Conservation (phyloP, 257 asterid genomes). For the Salvia miltiorrhiza region DNA sequence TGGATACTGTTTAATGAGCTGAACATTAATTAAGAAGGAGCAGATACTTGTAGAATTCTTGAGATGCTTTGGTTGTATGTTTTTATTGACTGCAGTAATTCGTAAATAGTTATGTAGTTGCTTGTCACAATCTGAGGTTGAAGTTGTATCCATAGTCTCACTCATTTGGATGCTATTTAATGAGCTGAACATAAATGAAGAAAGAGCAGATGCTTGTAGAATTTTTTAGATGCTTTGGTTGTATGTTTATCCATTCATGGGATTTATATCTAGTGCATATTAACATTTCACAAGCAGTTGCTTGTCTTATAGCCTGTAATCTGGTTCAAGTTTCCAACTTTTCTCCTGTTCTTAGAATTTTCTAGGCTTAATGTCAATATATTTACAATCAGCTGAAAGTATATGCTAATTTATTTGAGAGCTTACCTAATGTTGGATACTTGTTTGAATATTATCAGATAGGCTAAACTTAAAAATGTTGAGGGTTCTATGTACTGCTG, state of each 20-base stretch:
- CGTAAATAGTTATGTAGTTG: not conserved
- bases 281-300: conserved; percentile 16
- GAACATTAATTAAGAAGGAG: not conserved
- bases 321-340: not conserved
- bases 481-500: not conserved
- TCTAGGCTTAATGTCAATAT: not conserved
- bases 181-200: not conserved
- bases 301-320: not conserved
- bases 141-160: not conserved
- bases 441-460: not conserved
- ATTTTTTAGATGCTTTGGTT: conserved; percentile 1
- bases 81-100: not conserved
- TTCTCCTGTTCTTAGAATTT: not conserved
- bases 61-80: conserved; percentile 3
- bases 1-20: not conserved
- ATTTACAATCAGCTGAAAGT: not conserved
- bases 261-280: conserved; percentile 2
- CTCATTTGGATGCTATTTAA: not conserved
- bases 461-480: not conserved
- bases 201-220: not conserved
- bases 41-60: not conserved
- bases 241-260: not conserved
- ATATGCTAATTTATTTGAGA: not conserved
- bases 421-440: not conserved
- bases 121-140: conserved; percentile 11